phyloP scores from a whole-genome alignment of 805 yeast species.

The Yamadazyma philogaea region DNA sequence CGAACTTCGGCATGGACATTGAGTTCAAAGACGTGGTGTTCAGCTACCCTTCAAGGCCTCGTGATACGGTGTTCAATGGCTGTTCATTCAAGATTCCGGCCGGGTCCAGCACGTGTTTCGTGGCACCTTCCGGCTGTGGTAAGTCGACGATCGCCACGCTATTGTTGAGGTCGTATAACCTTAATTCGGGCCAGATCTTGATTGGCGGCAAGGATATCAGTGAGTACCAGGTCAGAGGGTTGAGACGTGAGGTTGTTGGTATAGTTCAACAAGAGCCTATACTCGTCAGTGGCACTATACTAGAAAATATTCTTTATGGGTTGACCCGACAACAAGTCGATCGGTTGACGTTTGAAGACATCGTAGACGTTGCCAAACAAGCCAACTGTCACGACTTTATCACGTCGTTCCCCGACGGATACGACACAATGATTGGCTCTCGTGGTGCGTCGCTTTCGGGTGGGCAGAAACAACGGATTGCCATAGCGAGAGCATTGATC shows the following conservation, averaged over 20 bases:
- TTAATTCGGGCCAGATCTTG: constrained; percentile 45
- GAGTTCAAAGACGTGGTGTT: constrained; percentile 39
- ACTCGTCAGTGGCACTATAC: constrained; percentile 51
- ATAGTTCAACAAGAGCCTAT: constrained; percentile 64
- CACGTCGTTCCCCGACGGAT: constrained; percentile 55
- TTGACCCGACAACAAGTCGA: constrained; percentile 35
- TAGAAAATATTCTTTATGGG: constrained; percentile 57
- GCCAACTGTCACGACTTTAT: constrained; percentile 62
- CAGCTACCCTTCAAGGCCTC: constrained; percentile 41
- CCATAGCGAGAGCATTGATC: constrained; percentile 71
- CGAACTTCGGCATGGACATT: constrained; percentile 26
- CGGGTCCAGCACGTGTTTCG: constrained; percentile 41
- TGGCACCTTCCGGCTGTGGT: constrained; percentile 62
- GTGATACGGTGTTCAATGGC: constrained; percentile 34
- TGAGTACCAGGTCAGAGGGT: constrained; percentile 46
- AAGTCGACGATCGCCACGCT: constrained; percentile 57
- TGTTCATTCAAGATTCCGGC: constrained; percentile 36
- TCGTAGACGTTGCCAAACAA: constrained; percentile 42
- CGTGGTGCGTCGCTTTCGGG: constrained; percentile 63
- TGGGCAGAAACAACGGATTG: constrained; percentile 75
- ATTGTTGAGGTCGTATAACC: constrained; percentile 51
- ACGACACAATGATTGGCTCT: constrained; percentile 54
- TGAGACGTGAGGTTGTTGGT: constrained; percentile 50
- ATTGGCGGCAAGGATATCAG: constrained; percentile 52
- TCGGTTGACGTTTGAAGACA: constrained; percentile 39